A percentile compares a stretch with the other conserved stretches of the same genome.
Conservation (phyloP, 225 moss, liverwort and hornwort species). For the Polytrichum commune region DNA sequence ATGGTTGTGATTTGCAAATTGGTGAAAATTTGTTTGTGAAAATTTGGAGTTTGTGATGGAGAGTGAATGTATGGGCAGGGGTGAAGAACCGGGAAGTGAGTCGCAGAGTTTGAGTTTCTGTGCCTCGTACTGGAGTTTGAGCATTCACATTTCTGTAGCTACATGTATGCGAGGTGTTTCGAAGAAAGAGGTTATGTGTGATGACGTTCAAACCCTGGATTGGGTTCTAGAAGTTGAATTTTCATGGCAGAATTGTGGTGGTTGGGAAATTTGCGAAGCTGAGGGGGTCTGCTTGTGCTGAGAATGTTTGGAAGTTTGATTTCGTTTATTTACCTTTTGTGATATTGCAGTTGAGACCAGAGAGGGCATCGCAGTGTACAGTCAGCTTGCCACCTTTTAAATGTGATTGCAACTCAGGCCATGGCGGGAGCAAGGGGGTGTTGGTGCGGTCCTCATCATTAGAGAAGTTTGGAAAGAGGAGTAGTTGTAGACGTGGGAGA, state of each 20-base stretch:
- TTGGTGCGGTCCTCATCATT: conserved; percentile 51
- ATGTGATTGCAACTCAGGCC: conserved; percentile 46
- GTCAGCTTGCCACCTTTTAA: conserved; percentile 34
- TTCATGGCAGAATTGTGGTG: not conserved
- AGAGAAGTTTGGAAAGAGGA: conserved; percentile 47
- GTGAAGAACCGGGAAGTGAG: too few relatives aligned
- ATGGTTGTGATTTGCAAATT: too few relatives aligned
- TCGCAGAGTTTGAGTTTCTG: too few relatives aligned
- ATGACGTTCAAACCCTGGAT: not conserved
- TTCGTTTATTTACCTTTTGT: not conserved
- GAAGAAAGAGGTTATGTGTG: not conserved
- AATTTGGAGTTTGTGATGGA: too few relatives aligned
- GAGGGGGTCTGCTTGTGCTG: not conserved
- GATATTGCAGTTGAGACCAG: conserved; percentile 52
- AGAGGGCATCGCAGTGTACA: conserved; percentile 38
- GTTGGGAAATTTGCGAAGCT: not conserved
- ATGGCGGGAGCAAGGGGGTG: conserved; percentile 42
- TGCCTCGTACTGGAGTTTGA: not conserved
- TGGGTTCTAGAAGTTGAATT: not conserved
- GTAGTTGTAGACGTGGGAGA: conserved; percentile 38
- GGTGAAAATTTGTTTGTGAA: too few relatives aligned
- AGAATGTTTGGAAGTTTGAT: not conserved
- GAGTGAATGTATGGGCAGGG: too few relatives aligned
- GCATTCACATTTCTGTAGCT: not conserved
- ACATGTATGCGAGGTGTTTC: not conserved